Evolutionary conservation across 345 rosid genomes (phyloP).

Genomic region (Raphanus raphanistrum): DNA sequence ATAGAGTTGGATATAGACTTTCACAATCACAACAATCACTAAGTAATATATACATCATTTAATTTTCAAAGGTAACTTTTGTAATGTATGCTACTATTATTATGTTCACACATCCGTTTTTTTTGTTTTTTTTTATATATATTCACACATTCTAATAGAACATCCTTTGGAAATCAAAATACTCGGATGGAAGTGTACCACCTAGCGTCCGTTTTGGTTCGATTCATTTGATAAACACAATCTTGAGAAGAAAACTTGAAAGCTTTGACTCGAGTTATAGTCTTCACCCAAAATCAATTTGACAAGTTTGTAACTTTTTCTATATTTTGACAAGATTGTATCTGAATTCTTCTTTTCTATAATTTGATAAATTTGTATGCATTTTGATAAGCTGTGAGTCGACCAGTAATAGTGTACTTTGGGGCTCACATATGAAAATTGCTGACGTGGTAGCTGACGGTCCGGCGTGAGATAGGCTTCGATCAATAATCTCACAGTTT

Average conservation of each 20-base stretch:
- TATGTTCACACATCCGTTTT: not conserved
- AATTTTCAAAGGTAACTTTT: not conserved
- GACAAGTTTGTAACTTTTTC: not conserved
- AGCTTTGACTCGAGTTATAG: not conserved
- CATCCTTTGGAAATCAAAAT: not conserved
- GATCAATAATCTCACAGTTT: slow-evolving; percentile 57
- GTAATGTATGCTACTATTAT: not conserved
- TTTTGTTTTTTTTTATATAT: not conserved
- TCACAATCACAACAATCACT: not conserved
- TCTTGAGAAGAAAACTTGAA: not conserved
- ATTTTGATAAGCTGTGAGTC: not conserved
- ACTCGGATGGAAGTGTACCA: not conserved
- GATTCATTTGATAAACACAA: not conserved
- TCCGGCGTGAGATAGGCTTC: slow-evolving; percentile 69
- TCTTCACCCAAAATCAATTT: not conserved
- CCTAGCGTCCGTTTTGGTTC: not conserved
- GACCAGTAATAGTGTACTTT: slow-evolving; percentile 39
- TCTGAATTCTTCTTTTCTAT: not conserved
- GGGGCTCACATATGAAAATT: slow-evolving; percentile 48
- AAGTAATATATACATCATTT: not conserved
- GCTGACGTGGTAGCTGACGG: slow-evolving; percentile 60
- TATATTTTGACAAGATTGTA: not conserved
- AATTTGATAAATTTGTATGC: not conserved
- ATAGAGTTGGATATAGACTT: no score
- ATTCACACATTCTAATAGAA: not conserved